Base-by-base conservation (phyloP, 2,329 filamentous ascomycete genomes). In the Phyllosticta paracitricarpa region DNA sequence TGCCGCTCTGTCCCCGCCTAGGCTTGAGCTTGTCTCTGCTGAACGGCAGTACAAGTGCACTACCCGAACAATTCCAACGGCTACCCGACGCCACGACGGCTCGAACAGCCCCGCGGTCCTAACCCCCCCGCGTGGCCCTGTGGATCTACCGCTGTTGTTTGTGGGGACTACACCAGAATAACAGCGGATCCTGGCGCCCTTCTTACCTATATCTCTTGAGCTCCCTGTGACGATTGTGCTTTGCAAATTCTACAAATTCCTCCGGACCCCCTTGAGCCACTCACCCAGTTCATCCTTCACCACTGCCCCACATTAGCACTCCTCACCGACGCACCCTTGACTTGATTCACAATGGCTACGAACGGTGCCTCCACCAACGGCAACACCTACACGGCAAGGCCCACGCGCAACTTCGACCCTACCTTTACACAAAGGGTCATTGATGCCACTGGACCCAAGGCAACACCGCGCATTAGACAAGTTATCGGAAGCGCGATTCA, bases 371-470 rank as follows among this genome's bases (percentile, higher is more conserved):
- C 25, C 4, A 28, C 53, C 53, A 61, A 56, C 40, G 59, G 53
- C 55, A 48, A 48, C 14, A n/a, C 40, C 40, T 30, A 30, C 28
- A 17, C 57, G 12, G 51, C 54, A 12, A 40, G 28, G 58, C 40
- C 40, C 6, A 33, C 62, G 26, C 26, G 30, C 35, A 70, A 76
- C 66, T 91, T 89, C 77, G 89, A 93, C 73, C 89, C 89, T 67
- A 83, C 82, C 76, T 91, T 92, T 78, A 93, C 89, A 59, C 76
- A 85, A 67, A 81, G 85, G 73, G 87, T 91, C 75, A 80, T 91
- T 71, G 82, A 89, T 65, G 81, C 85, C 67, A 91, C 90, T 79
- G 84, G 87, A 59, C 85, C 87, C 68, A 84, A 88, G 68, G 84
- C 84, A 12, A 77, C 81, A 58, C 83, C 87, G 62, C 81, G 89